phyloP scores from a whole-genome alignment of 169 alveolate genomes.

The Cryptosporidium tyzzeri region DNA sequence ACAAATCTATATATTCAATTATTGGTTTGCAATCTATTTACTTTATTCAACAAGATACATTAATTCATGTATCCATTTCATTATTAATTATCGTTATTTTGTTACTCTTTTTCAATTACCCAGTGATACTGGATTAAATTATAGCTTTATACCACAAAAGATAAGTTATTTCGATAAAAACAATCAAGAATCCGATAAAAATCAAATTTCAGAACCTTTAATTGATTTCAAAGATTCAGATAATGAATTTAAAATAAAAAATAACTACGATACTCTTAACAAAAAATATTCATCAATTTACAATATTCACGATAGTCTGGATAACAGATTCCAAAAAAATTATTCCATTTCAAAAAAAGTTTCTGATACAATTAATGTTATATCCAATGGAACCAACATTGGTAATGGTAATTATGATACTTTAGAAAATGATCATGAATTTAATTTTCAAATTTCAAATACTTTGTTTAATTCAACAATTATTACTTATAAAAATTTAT shows the following conservation, averaged over 20 bases:
- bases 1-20: neutral
- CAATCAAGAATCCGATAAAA: neutral
- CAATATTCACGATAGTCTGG: neutral
- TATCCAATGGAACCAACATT: neutral
- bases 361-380: neutral
- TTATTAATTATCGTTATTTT: neutral
- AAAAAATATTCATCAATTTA: neutral
- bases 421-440: neutral
- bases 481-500: neutral
- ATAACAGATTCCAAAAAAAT: neutral
- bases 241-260: neutral
- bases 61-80: neutral
- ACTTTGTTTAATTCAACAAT: neutral
- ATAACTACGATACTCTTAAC: neutral
- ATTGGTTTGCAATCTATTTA: neutral
- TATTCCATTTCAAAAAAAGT: neutral
- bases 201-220: neutral
- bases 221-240: neutral
- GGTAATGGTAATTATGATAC: neutral
- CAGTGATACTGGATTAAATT: neutral
- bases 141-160: neutral
- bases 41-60: neutral
- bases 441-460: neutral
- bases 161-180: neutral
- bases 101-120: neutral